Base-by-base conservation (phyloP, 129 eudicot species). In the Heracleum sosnowskyi region DNA sequence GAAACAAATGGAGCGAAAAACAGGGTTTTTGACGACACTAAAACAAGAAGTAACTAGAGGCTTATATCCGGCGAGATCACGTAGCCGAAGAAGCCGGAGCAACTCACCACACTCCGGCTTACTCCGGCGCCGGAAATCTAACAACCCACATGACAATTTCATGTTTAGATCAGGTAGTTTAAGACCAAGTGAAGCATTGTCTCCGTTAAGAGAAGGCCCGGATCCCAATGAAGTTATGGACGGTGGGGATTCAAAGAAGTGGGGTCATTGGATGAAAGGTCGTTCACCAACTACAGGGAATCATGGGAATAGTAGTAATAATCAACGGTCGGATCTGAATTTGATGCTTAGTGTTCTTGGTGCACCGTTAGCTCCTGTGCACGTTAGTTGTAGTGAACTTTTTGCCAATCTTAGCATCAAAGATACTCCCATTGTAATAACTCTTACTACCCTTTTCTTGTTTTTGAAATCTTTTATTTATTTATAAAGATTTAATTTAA, bases 361-460 rank as follows among this genome's bases (percentile, higher is more conserved):
- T 81, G 97, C 98, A 53, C 98, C 98, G 76, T 87, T 93, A 44
- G 92, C 97, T 36, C 98, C 98, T 53, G 97, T 93, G 79, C 98
- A 90, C 81, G 98, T 93, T 83, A 89, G 87, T 87, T 83, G 85
- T 82, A 77, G 24, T 22, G 92, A 93, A 13, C 97, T 93, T 55
- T 86, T 90, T 45, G 94, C 96, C 47, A 89, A 93, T 40, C 92
- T 93, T 11, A 87, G 94, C 72, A 87, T 93, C 82, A 93, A 93
- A 81, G 96, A 93, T 39, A 90, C 94, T 37, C 98, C 97, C 86
- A 93, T 93, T 90, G 98, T 93, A 42, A 66, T 31, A 2, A 60
- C 68, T 60, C 68, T 66, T 40, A 66, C 40, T 66, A 13, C 72
- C 72, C 72, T 66, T 24, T 66, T 31, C 8, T 13, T 12, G 1